phyloP scores from a whole-genome alignment of 768 basidiomycete species.

The Collybia mongolica region DNA sequence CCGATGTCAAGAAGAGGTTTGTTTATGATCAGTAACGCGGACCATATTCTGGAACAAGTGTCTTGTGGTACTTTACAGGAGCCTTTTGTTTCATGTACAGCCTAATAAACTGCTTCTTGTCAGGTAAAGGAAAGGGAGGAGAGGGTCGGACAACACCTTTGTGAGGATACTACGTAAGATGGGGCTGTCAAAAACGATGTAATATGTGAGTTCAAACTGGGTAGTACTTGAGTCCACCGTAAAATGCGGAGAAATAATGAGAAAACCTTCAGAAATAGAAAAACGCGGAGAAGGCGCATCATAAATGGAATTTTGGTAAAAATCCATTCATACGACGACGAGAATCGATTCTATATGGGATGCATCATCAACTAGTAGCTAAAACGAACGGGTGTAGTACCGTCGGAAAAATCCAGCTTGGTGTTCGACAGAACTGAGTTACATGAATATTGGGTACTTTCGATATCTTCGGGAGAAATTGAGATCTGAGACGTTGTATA shows the following conservation, averaged over 20 bases:
- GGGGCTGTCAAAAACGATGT: background rate
- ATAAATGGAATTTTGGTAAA: conserved; percentile 10
- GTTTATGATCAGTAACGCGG: conserved; percentile 6
- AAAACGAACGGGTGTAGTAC: conserved; percentile 22
- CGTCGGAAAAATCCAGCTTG: conserved; percentile 45
- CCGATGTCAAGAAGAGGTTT: background rate
- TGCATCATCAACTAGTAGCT: background rate
- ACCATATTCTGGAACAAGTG: conserved; percentile 52
- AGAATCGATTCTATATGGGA: background rate
- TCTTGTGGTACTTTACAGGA: conserved; percentile 42
- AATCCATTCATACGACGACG: conserved; percentile 5
- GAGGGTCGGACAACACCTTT: conserved; percentile 2
- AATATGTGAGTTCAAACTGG: background rate
- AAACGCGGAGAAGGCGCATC: conserved; percentile 10
- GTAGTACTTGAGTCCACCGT: background rate
- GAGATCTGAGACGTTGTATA: conserved; percentile 33
- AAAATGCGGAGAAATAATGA: conserved; percentile 7
- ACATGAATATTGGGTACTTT: conserved; percentile 37
- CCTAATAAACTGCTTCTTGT: background rate
- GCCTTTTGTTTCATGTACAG: conserved; percentile 37
- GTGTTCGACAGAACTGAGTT: conserved; percentile 49
- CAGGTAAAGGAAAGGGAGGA: background rate
- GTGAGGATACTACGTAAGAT: background rate
- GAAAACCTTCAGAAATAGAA: conserved; percentile 2
- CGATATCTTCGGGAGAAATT: conserved; percentile 46